Evolutionary conservation across 192 early-diverging fungal genomes (phyloP).

Genomic region (Jimgerdemannia flammicorona): DNA sequence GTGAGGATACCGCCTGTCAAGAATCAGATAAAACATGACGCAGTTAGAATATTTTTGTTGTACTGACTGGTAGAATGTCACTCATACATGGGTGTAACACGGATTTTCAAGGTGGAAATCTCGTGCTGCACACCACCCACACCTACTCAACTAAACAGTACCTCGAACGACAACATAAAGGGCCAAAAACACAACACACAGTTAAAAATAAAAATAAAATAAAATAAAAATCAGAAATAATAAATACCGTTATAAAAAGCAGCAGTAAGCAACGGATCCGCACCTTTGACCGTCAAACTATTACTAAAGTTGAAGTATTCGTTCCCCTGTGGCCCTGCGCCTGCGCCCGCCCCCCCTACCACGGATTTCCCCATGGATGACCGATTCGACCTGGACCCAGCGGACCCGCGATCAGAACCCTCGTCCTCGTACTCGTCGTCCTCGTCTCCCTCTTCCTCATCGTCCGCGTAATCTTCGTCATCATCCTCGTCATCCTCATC

Average conservation of each 20-base stretch:
- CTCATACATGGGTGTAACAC: too few relatives aligned
- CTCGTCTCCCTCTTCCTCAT: slow-evolving; percentile 46
- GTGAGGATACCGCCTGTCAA: slow-evolving; percentile 56
- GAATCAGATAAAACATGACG: too few relatives aligned
- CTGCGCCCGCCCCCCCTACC: neutral
- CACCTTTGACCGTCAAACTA: slow-evolving; percentile 82
- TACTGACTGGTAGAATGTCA: too few relatives aligned
- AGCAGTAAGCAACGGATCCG: slow-evolving; percentile 9
- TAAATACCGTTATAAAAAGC: slow-evolving; percentile 3
- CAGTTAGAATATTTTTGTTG: too few relatives aligned
- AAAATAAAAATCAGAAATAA: neutral
- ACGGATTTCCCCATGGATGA: neutral
- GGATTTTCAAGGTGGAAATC: too few relatives aligned
- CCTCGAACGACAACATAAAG: too few relatives aligned
- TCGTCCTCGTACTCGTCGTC: slow-evolving; percentile 53
- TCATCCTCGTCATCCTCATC: slow-evolving; percentile 44
- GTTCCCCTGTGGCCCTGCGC: neutral
- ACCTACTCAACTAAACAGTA: too few relatives aligned
- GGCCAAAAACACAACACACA: neutral
- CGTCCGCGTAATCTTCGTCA: slow-evolving; percentile 41
- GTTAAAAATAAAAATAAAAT: neutral
- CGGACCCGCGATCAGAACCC: slow-evolving; percentile 37
- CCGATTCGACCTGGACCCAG: too few relatives aligned
- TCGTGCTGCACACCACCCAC: too few relatives aligned
- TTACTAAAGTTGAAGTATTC: slow-evolving; percentile 68